These are phyloP conservation scores for Ulota crispa DNA, from an alignment of 225 moss, liverwort and hornwort species.

Conservation along the genomic window DNA sequence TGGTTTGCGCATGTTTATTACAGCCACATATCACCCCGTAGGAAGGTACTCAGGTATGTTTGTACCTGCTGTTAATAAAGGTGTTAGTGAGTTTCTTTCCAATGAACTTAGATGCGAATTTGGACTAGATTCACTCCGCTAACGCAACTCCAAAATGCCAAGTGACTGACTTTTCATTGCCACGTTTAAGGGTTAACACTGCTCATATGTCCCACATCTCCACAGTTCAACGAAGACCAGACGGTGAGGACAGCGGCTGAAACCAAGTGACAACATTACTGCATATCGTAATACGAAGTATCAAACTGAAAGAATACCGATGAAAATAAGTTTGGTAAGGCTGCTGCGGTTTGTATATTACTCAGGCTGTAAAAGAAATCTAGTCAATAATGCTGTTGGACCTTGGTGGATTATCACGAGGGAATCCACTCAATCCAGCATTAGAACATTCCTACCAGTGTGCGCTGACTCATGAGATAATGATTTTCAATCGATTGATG, in stretches of 20 bases:
- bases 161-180: too few species aligned
- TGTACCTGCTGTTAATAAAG: too few species aligned
- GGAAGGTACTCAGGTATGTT: not conserved
- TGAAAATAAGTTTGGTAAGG: not conserved
- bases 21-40: not conserved
- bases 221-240: not conserved
- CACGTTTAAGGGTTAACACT: not conserved
- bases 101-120: too few species aligned
- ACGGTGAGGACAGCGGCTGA: not conserved
- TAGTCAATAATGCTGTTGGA: not conserved
- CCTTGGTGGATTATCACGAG: not conserved
- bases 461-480: not conserved
- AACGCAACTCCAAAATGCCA: too few species aligned
- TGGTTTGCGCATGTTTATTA: not conserved
- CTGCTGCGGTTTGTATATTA: not conserved
- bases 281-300: not conserved
- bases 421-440: not conserved
- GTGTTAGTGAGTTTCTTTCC: too few species aligned
- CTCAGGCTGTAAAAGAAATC: not conserved
- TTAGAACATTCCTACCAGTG: not conserved
- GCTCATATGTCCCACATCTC: not conserved
- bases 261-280: conserved; percentile 4
- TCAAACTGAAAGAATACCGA: not conserved
- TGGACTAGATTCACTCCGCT: too few species aligned
- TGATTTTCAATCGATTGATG: not conserved